Evolutionary conservation across 2,329 filamentous ascomycete genomes (phyloP).

Genomic region (Ceratocystis destructans): DNA sequence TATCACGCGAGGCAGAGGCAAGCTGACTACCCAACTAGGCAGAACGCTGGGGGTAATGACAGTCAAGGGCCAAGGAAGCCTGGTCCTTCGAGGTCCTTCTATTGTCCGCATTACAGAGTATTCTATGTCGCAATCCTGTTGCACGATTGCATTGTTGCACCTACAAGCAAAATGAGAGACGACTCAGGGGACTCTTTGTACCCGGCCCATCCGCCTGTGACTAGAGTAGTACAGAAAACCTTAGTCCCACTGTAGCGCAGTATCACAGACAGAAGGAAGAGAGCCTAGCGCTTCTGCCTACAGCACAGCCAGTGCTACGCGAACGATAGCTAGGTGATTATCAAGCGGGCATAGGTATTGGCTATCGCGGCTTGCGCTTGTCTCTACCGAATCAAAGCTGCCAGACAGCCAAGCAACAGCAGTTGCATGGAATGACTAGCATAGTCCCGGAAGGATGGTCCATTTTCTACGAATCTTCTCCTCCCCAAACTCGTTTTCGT

Average conservation of each 20-base stretch:
- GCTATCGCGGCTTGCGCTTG: no score
- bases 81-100: not conserved
- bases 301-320: not conserved
- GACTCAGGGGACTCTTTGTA: not conserved
- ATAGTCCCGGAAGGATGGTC: constrained; percentile 50
- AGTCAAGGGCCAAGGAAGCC: no score
- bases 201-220: not conserved
- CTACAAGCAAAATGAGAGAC: not conserved
- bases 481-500: constrained; percentile 72
- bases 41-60: no score
- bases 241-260: not conserved
- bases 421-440: constrained; percentile 10
- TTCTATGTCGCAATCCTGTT: no score
- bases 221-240: not conserved
- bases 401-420: not conserved
- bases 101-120: not conserved
- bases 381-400: no score
- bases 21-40: not conserved
- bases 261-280: not conserved
- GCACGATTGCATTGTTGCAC: not conserved
- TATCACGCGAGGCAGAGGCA: not conserved
- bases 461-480: constrained; percentile 63
- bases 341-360: no score
- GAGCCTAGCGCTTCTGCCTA: not conserved
- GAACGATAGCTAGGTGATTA: no score